phyloP scores from a whole-genome alignment of 352 stramenopile species.

The Globisporangium solare region DNA sequence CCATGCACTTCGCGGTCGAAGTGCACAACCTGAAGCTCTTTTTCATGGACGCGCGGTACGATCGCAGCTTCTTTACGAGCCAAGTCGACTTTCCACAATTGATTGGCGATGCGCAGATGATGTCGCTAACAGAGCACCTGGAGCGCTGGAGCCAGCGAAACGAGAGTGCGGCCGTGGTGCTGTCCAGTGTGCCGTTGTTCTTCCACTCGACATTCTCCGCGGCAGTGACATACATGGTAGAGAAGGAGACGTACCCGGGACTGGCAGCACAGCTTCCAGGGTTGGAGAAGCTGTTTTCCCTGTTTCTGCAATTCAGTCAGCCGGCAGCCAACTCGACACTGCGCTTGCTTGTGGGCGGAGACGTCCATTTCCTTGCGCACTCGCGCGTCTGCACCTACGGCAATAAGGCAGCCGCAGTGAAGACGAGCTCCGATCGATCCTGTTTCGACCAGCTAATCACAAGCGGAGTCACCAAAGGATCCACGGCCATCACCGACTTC shows the following conservation, averaged over 20 bases:
- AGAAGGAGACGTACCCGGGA: constrained; percentile 66
- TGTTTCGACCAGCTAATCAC: constrained; percentile 68
- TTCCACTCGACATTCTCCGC: constrained; percentile 57
- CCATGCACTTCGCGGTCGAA: constrained; percentile 39
- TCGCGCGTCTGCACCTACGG: constrained; percentile 32
- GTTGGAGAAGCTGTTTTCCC: constrained; percentile 28
- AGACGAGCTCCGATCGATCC: background rate
- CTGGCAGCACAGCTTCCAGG: constrained; percentile 25
- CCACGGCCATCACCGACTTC: constrained; percentile 44
- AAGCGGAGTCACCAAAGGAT: constrained; percentile 54
- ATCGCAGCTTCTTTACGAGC: constrained; percentile 43
- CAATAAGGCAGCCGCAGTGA: background rate
- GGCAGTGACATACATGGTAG: constrained; percentile 40
- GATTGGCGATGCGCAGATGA: constrained; percentile 27
- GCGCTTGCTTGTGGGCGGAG: constrained; percentile 49
- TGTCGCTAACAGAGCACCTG: constrained; percentile 13
- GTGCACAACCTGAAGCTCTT: constrained; percentile 45
- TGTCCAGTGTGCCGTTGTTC: constrained; percentile 56
- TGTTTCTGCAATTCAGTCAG: constrained; percentile 29
- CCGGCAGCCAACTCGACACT: constrained; percentile 9
- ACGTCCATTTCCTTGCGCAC: constrained; percentile 57
- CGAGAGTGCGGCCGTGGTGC: constrained; percentile 30
- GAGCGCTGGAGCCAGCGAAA: constrained; percentile 15
- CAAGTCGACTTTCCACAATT: constrained; percentile 15
- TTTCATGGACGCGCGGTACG: constrained; percentile 60